Percentiles rank a stretch among this genome's conserved stretches.
These are phyloP conservation scores for Aspergillus felis DNA, from an alignment of 2,329 filamentous ascomycete genomes.

Conservation along the genomic window DNA sequence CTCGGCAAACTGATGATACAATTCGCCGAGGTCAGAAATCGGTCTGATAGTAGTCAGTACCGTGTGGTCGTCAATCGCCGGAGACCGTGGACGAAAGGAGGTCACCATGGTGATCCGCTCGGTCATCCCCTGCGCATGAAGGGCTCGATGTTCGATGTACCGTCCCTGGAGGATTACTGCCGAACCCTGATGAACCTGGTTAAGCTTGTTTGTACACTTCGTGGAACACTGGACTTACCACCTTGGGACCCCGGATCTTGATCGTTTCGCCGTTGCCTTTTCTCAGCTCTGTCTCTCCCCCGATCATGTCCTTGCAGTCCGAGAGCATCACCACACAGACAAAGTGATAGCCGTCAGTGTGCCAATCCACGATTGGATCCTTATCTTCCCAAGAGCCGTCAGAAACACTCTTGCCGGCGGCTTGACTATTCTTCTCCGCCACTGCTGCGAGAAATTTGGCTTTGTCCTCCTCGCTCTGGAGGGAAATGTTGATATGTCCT, in stretches of 20 bases:
- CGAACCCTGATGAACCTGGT: conserved; percentile 46
- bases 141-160: conserved; percentile 63
- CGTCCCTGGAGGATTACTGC: conserved; percentile 64
- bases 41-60: conserved; percentile 57
- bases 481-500: conserved; percentile 53
- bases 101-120: conserved; percentile 66
- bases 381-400: conserved; percentile 46
- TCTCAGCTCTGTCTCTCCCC: conserved; percentile 61
- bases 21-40: conserved; percentile 54
- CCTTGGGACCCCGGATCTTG: conserved; percentile 58
- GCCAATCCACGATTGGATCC: conserved; percentile 59
- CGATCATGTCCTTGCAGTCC: conserved; percentile 60
- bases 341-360: conserved; percentile 63
- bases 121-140: conserved; percentile 54
- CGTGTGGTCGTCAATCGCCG: conserved; percentile 56
- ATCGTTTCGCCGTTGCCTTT: conserved; percentile 52
- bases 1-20: conserved; percentile 60
- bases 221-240: conserved; percentile 42
- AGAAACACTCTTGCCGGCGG: conserved; percentile 41
- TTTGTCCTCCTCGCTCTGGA: conserved; percentile 48
- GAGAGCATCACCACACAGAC: conserved; percentile 68
- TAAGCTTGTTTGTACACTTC: conserved; percentile 1
- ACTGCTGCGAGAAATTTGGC: conserved; percentile 40
- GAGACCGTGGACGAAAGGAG: conserved; percentile 57
- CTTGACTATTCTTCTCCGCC: conserved; percentile 34